Evolutionary conservation across 73 alveolate genomes (phyloP).

Genomic region (Loxodes magnus): DNA sequence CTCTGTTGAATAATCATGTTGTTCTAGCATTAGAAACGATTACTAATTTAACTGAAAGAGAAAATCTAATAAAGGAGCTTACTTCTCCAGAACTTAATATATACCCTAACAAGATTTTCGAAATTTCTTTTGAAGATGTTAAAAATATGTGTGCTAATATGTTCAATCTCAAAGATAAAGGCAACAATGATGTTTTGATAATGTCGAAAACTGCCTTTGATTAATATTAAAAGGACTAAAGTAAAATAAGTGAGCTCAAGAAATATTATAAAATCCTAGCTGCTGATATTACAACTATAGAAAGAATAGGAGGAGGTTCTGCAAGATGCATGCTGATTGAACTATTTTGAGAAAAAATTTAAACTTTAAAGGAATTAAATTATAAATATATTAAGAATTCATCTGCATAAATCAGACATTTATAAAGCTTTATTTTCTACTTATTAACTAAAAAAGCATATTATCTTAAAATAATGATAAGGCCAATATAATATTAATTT

Average conservation of each 20-base stretch:
- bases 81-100: constrained; percentile 14
- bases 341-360: constrained; percentile 18
- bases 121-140: constrained; percentile 20
- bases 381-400: too few relatives aligned
- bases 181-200: constrained; percentile 12
- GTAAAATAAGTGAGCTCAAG: constrained; percentile 14
- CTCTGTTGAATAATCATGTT: constrained; percentile 26
- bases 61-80: constrained; percentile 18
- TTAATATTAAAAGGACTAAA: constrained; percentile 20
- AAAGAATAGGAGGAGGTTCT: constrained; percentile 36
- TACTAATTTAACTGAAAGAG: constrained; percentile 22
- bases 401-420: too few relatives aligned
- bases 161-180: constrained; percentile 21
- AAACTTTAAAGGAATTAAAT: too few relatives aligned
- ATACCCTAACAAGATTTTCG: constrained; percentile 15
- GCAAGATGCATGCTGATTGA: constrained; percentile 28
- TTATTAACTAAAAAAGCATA: too few relatives aligned
- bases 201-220: constrained; percentile 38
- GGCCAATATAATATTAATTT: too few relatives aligned
- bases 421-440: too few relatives aligned
- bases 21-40: constrained; percentile 22
- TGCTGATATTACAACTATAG: constrained; percentile 27
- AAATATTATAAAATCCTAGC: constrained; percentile 25
- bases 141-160: constrained; percentile 39
- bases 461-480: too few relatives aligned